phyloP scores from a whole-genome alignment of 495 filamentous ascomycete species.

The Penicillium atrosanguineum region DNA sequence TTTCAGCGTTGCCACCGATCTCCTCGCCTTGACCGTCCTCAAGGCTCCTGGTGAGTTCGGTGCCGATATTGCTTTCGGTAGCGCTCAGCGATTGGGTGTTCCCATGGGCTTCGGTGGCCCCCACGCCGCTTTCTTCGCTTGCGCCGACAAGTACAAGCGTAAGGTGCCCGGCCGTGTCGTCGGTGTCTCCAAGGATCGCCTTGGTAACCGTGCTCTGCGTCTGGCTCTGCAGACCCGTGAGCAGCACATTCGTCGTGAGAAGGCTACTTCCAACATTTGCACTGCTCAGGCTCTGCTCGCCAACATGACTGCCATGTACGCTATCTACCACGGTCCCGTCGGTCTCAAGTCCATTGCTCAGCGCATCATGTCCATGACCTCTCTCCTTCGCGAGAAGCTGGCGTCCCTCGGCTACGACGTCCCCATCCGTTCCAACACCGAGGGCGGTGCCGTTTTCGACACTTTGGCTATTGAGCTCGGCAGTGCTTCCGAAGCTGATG shows the following conservation, averaged over 20 bases:
- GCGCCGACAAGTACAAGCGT: constrained; percentile 86
- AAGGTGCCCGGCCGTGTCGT: constrained; percentile 94
- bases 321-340: constrained; percentile 90
- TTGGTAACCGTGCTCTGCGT: constrained; percentile 81
- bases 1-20: constrained; percentile 87
- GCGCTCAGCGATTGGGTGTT: constrained; percentile 90
- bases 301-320: constrained; percentile 97
- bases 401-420: constrained; percentile 64
- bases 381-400: constrained; percentile 66
- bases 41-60: constrained; percentile 95
- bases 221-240: constrained; percentile 92
- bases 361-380: constrained; percentile 66
- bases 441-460: constrained; percentile 67
- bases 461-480: constrained; percentile 68
- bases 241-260: constrained; percentile 96
- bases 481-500: constrained; percentile 39
- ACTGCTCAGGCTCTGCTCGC: constrained; percentile 93
- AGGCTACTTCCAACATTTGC: constrained; percentile 98
- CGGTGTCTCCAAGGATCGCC: constrained; percentile 88
- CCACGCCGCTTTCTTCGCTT: constrained; percentile 96
- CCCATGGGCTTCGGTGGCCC: constrained; percentile 94
- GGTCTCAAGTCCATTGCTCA: constrained; percentile 86
- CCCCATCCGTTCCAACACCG: constrained; percentile 51
- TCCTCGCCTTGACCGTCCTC: constrained; percentile 84
- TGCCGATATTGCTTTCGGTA: constrained; percentile 95